phyloP scores from a whole-genome alignment of 148 eudicot genomes.

The Camellia granthamiana region DNA sequence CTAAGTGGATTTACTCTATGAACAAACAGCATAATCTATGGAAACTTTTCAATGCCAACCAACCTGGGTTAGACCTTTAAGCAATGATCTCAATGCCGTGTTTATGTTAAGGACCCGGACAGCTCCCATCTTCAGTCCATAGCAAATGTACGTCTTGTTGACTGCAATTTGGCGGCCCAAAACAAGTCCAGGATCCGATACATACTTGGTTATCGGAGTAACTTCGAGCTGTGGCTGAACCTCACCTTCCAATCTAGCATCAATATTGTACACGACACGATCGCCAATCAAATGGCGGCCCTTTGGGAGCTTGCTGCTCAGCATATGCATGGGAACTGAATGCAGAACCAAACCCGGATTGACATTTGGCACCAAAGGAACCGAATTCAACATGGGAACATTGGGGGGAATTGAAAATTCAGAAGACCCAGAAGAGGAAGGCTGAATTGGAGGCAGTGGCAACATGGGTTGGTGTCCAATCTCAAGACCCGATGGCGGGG shows the following conservation, averaged over 20 bases:
- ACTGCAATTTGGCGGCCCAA: slow-evolving; percentile 93
- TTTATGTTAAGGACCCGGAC: slow-evolving; percentile 89
- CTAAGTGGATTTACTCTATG: too few relatives aligned
- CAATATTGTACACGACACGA: slow-evolving; percentile 63
- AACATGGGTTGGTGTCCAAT: slow-evolving; percentile 30
- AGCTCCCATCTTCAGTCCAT: slow-evolving; percentile 88
- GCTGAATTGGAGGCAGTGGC: slow-evolving; percentile 29
- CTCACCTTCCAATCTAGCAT: slow-evolving; percentile 75
- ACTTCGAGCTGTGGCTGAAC: slow-evolving; percentile 97
- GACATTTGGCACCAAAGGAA: slow-evolving; percentile 22
- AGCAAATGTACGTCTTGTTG: slow-evolving; percentile 84
- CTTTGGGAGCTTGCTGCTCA: slow-evolving; percentile 75
- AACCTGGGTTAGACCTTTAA: slow-evolving; percentile 91
- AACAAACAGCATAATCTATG: slow-evolving; percentile 3
- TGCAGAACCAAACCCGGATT: slow-evolving; percentile 23
- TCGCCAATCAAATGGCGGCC: slow-evolving; percentile 81
- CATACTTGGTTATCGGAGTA: slow-evolving; percentile 92
- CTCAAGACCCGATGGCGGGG: slow-evolving; percentile 41
- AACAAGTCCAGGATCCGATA: slow-evolving; percentile 81
- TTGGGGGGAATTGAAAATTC: slow-evolving; percentile 29
- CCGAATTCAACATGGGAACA: slow-evolving; percentile 16
- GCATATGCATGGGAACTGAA: slow-evolving; percentile 56
- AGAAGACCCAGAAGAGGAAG: slow-evolving; percentile 42
- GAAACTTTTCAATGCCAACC: slow-evolving; percentile 8
- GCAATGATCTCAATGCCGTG: slow-evolving; percentile 85